These are phyloP conservation scores for Aspergillus wentii DNA, from an alignment of 495 filamentous ascomycete genomes.

Conservation along the genomic window DNA sequence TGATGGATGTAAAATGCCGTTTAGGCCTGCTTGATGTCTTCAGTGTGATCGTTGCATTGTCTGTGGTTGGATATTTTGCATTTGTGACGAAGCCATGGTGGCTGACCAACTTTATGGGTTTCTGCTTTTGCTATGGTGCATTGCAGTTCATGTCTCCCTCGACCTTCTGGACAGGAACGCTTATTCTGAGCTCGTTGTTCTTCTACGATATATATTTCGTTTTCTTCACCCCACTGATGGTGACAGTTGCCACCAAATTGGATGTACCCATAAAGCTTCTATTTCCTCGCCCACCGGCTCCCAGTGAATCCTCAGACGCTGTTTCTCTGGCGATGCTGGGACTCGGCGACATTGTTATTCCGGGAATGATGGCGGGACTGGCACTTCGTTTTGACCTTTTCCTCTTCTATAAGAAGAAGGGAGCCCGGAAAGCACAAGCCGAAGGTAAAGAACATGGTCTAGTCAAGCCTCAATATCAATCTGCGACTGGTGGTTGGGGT, in stretches of 20 bases:
- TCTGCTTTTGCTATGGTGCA: constrained; percentile 77
- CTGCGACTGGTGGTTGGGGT: constrained; percentile 69
- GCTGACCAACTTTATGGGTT: constrained; percentile 82
- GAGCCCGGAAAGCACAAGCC: constrained; percentile 28
- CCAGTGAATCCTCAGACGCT: constrained; percentile 30
- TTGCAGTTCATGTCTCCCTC: constrained; percentile 86
- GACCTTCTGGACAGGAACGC: constrained; percentile 75
- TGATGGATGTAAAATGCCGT: constrained; percentile 37
- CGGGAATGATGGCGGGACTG: constrained; percentile 84
- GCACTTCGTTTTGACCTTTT: constrained; percentile 89
- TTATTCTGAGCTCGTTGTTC: constrained; percentile 76
- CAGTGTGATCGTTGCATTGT: constrained; percentile 54
- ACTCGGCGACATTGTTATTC: constrained; percentile 90
- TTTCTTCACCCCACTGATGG: constrained; percentile 96
- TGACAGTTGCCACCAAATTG: constrained; percentile 84
- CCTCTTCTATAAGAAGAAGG: constrained; percentile 66
- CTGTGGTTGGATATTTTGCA: constrained; percentile 63
- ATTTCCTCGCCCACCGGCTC: constrained; percentile 61
- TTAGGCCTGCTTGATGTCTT: constrained; percentile 53
- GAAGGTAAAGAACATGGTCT: constrained; percentile 29
- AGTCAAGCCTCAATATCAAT: constrained; percentile 53
- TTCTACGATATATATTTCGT: constrained; percentile 97
- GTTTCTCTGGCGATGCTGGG: constrained; percentile 75
- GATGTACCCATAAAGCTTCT: constrained; percentile 93
- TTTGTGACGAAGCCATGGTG: constrained; percentile 68